Conservation (phyloP, 176 grass and related monocot species). For the Avena eriantha region DNA sequence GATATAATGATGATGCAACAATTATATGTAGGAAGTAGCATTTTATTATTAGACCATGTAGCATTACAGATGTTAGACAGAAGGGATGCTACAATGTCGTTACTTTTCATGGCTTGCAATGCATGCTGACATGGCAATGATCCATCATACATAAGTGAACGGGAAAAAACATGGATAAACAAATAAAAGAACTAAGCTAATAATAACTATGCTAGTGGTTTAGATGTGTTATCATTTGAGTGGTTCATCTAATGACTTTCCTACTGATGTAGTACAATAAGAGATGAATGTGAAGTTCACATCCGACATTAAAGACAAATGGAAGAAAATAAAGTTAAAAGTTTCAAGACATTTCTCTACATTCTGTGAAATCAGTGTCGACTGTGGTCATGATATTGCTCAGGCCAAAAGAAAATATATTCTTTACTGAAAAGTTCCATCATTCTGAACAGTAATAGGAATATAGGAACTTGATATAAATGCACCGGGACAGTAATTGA, state of each 20-base stretch:
- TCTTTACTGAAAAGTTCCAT: neutral
- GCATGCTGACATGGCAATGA: constrained; percentile 15
- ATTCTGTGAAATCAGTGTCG: constrained; percentile 4
- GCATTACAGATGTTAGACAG: too few relatives aligned
- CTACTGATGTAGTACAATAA: constrained; percentile 15
- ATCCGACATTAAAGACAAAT: constrained; percentile 15
- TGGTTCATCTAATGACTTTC: constrained; percentile 17
- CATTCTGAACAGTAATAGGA: neutral
- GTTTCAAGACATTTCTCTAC: neutral
- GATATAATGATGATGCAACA: too few relatives aligned
- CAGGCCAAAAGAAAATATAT: constrained; percentile 1
- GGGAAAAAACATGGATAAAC: constrained; percentile 22
- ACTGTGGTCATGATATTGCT: constrained; percentile 12
- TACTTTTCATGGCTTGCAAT: constrained; percentile 30
- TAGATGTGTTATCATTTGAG: constrained; percentile 35
- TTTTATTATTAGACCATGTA: too few relatives aligned
- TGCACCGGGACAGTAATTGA: neutral
- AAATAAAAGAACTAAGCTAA: constrained; percentile 17
- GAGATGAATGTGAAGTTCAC: constrained; percentile 20
- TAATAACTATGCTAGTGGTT: constrained; percentile 3
- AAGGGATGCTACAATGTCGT: too few relatives aligned
- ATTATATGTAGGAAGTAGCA: too few relatives aligned
- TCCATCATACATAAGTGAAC: constrained; percentile 16
- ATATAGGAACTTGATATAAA: neutral
- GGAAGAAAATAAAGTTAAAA: constrained; percentile 9